phyloP scores from a whole-genome alignment of 1,284 basidiomycete species.

The Inonotus hispidus region DNA sequence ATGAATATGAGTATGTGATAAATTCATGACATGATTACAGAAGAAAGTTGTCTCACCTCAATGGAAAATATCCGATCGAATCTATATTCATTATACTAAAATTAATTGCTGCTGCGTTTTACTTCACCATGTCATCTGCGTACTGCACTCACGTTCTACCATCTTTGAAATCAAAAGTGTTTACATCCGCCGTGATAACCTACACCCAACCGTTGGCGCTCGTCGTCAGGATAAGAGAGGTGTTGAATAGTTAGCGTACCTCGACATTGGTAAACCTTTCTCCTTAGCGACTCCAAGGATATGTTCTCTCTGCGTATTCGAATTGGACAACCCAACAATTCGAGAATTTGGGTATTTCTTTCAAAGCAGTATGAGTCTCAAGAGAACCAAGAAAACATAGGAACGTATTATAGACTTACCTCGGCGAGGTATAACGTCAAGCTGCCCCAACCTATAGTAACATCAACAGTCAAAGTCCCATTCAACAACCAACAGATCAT shows the following conservation, averaged over 20 bases:
- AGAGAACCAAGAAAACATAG: neutral
- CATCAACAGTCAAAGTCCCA: neutral
- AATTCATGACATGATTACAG: neutral
- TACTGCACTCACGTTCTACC: constrained; percentile 38
- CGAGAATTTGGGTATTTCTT: constrained; percentile 67
- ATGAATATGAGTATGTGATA: neutral
- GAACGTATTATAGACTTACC: constrained; percentile 32
- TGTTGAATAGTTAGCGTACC: constrained; percentile 27
- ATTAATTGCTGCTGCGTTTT: neutral
- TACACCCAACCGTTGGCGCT: constrained; percentile 22
- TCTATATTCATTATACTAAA: constrained; percentile 28
- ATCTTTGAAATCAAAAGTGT: constrained; percentile 54
- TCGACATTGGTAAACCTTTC: constrained; percentile 51
- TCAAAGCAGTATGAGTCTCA: neutral
- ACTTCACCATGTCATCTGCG: neutral
- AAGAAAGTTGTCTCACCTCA: constrained; percentile 37
- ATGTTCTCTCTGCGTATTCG: constrained; percentile 62
- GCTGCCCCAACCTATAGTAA: constrained; percentile 69
- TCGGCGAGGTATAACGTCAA: constrained; percentile 65
- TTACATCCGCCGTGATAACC: constrained; percentile 73
- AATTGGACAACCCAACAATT: constrained; percentile 68
- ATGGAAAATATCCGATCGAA: constrained; percentile 76
- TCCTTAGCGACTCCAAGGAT: constrained; percentile 55
- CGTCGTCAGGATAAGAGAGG: neutral
- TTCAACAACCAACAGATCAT: neutral